Evolutionary conservation across 331 rosid genomes (phyloP), one percentile per base, ranked within the genome.

Genomic region (Pyracantha coccinea): DNA sequence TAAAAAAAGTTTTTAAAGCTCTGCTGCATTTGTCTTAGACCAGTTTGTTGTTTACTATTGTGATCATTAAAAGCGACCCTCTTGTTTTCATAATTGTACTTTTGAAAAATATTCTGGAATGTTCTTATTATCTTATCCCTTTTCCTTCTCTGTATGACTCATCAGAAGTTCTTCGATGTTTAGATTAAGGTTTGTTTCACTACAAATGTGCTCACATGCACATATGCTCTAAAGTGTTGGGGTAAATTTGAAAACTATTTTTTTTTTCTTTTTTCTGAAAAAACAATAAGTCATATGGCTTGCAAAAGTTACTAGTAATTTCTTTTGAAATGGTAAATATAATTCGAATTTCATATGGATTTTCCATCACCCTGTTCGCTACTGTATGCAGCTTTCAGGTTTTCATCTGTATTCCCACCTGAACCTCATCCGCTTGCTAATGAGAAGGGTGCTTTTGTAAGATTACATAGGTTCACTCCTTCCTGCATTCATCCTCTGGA

Each of bases 371-470:
- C 45, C 45, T 38, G 14, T 38, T 38, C 14, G 0, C 45, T 11
- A 38, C 45, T 47, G 24, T 69, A 17, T 74, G 72, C 93, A 94
- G 99, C 99, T 75, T 94, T 94, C 86, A 92, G 99, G 88, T 86
- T 74, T 59, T 83, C 99, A 52, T 88, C 97, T 59, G 97, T 89
- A 78, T 94, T 87, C 77, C 99, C 99, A 72, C 97, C 99, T 20
- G 92, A 86, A 71, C 96, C 99, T 71, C 95, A 94, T 77, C 85
- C 84, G 44, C 88, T 92, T 66, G 99, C 97, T 45, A 83, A 75
- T 69, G 96, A 85, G 76, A 90, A 86, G 72, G 74, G 73, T 58
- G 79, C 78, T 69, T 86, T 69, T 73, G 32, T 66, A 68, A 82
- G 83, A 82, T 80, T 79, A 77, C 79, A 77, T 38, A 86, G 75